Conservation (phyloP, 306 rosid species). For the Carpinus viminea region DNA sequence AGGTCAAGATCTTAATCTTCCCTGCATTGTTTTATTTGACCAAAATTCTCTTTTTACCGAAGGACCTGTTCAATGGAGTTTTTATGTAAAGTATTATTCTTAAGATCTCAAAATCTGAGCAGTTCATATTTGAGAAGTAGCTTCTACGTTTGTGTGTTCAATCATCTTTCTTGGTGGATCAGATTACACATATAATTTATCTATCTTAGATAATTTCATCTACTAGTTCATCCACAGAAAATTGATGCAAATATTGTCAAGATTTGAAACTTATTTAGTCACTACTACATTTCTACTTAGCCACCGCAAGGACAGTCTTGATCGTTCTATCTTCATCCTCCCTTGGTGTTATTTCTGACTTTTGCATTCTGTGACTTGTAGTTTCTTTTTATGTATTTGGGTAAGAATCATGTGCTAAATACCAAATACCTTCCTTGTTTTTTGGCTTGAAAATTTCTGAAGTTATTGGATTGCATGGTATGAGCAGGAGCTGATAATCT, state of each 20-base stretch:
- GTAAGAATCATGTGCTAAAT: conserved; percentile 1
- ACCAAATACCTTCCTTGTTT: neutral
- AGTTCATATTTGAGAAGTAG: neutral
- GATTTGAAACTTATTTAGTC: neutral
- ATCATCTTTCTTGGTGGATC: neutral
- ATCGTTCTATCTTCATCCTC: conserved; percentile 11
- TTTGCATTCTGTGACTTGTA: conserved; percentile 20
- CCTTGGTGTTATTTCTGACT: conserved; percentile 8
- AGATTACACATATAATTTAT: neutral
- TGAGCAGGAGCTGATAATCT: conserved; percentile 93
- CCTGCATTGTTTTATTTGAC: conserved; percentile 12
- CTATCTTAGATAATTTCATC: neutral
- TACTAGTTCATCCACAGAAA: neutral
- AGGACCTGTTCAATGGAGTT: neutral
- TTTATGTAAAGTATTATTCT: conserved; percentile 15
- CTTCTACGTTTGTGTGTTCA: neutral
- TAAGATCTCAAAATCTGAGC: neutral
- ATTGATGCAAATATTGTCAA: neutral
- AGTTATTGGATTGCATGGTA: conserved; percentile 22
- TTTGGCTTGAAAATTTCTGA: conserved; percentile 17
- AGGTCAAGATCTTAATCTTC: conserved; percentile 48
- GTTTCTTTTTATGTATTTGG: conserved; percentile 4
- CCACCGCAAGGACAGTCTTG: neutral
- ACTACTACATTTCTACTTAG: neutral
- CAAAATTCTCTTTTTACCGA: neutral